These are phyloP conservation scores for Zygosaccharomyces pseudorouxii DNA, from an alignment of 805 yeast species.

Conservation along the genomic window DNA sequence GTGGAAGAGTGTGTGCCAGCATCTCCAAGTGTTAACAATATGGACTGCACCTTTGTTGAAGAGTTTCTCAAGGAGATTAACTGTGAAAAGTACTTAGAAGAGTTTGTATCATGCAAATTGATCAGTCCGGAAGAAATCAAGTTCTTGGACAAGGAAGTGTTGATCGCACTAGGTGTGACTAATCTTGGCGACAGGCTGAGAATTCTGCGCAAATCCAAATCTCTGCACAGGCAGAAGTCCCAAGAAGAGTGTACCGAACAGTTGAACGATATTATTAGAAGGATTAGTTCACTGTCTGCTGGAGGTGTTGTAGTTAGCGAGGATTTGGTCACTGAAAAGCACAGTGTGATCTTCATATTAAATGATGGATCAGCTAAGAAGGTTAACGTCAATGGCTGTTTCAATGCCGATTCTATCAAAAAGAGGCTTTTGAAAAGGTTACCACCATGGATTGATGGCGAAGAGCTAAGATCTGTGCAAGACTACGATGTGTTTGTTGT, in stretches of 20 bases:
- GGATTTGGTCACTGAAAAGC: slow-evolving; percentile 37
- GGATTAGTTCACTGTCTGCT: slow-evolving; percentile 22
- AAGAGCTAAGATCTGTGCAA: slow-evolving; percentile 28
- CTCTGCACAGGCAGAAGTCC: slow-evolving; percentile 29
- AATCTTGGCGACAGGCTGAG: slow-evolving; percentile 81
- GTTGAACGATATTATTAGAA: slow-evolving; percentile 22
- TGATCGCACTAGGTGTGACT: slow-evolving; percentile 67
- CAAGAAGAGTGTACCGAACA: slow-evolving; percentile 13
- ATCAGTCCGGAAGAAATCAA: slow-evolving; percentile 26
- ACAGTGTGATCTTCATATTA: slow-evolving; percentile 59
- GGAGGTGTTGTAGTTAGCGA: slow-evolving; percentile 20
- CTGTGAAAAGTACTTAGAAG: slow-evolving; percentile 23
- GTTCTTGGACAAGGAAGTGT: slow-evolving; percentile 51
- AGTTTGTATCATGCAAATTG: slow-evolving; percentile 20
- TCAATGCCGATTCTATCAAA: slow-evolving; percentile 74
- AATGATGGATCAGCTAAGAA: slow-evolving; percentile 68
- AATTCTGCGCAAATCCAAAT: slow-evolving; percentile 53
- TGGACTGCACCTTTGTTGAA: slow-evolving; percentile 18
- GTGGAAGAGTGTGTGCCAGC: background rate
- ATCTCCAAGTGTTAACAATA: background rate
- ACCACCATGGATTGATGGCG: slow-evolving; percentile 24
- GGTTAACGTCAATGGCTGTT: slow-evolving; percentile 72
- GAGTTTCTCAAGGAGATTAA: slow-evolving; percentile 21
- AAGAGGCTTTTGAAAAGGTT: slow-evolving; percentile 58
- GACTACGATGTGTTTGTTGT: slow-evolving; percentile 60